Conservation (phyloP, 306 rosid species). For the Medicago lupulina region DNA sequence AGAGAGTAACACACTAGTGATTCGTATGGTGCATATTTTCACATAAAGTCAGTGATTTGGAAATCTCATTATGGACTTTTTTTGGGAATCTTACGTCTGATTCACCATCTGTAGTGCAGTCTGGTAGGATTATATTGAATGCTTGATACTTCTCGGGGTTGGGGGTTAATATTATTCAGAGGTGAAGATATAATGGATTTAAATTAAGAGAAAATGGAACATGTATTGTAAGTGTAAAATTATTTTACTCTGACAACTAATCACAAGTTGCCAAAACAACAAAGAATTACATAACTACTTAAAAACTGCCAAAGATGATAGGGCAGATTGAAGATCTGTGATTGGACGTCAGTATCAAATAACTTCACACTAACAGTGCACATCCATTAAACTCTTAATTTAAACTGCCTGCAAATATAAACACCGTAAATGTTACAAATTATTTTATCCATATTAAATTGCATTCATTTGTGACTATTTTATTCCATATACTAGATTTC, state of each 20-base stretch:
- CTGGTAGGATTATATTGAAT: conserved; percentile 1
- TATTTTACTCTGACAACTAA: too few species aligned
- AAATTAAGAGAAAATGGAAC: background rate
- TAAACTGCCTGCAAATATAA: conserved; percentile 1
- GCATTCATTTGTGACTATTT: conserved; percentile 30
- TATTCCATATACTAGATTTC: conserved; percentile 21
- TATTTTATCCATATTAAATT: conserved; percentile 22
- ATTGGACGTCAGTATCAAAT: too few species aligned
- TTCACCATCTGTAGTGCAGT: background rate
- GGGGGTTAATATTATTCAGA: conserved; percentile 1
- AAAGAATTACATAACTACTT: too few species aligned
- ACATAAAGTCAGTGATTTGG: background rate
- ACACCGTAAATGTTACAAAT: background rate
- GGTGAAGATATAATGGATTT: conserved; percentile 22
- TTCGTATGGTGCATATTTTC: background rate
- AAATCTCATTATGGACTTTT: background rate
- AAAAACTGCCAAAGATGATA: too few species aligned
- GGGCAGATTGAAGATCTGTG: too few species aligned
- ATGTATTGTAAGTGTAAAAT: too few species aligned
- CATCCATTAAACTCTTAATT: too few species aligned
- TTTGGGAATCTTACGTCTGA: background rate
- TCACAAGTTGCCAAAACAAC: too few species aligned
- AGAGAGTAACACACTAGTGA: background rate
- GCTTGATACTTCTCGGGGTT: conserved; percentile 29
- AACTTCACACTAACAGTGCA: too few species aligned